Percentiles rank a stretch among this genome's conserved stretches.
Evolutionary conservation across 2,329 filamentous ascomycete genomes (phyloP).

Genomic region (Beauveria varroae): DNA sequence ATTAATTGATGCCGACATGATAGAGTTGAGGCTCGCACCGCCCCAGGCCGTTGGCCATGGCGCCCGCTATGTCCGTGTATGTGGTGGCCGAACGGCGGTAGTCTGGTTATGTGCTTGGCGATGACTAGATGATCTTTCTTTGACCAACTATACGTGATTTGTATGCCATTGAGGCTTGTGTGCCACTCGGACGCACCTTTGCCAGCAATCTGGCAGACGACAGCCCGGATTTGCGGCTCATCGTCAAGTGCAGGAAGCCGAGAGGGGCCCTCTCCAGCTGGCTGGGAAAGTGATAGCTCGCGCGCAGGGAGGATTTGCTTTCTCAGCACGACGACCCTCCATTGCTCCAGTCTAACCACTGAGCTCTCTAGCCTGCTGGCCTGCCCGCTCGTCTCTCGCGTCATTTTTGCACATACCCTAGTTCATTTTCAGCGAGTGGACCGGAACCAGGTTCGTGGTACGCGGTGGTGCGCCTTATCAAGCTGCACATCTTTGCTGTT

Average conservation of each 20-base stretch:
- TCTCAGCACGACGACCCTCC: constrained; percentile 5
- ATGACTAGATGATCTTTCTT: background rate
- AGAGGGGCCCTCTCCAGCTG: background rate
- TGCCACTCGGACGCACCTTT: background rate
- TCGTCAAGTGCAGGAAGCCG: background rate
- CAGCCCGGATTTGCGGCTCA: background rate
- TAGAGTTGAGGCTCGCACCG: constrained; percentile 7
- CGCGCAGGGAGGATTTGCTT: constrained; percentile 15
- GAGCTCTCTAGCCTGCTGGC: too few relatives aligned
- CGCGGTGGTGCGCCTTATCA: constrained; percentile 2
- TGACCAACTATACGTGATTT: background rate
- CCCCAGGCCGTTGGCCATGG: background rate
- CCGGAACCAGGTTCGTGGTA: constrained; percentile 11
- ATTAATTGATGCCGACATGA: constrained; percentile 2
- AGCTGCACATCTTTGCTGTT: background rate
- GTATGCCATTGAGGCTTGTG: background rate
- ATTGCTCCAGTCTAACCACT: background rate
- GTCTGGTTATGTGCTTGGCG: background rate
- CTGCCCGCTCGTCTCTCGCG: too few relatives aligned
- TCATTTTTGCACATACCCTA: constrained; percentile 9
- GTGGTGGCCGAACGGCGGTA: background rate
- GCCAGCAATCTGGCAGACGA: background rate
- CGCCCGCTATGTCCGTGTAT: background rate
- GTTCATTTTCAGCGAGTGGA: constrained; percentile 1
- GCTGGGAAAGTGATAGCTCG: constrained; percentile 20